phyloP scores from a whole-genome alignment of 208 protist species.

The Leishmania tarentolae region DNA sequence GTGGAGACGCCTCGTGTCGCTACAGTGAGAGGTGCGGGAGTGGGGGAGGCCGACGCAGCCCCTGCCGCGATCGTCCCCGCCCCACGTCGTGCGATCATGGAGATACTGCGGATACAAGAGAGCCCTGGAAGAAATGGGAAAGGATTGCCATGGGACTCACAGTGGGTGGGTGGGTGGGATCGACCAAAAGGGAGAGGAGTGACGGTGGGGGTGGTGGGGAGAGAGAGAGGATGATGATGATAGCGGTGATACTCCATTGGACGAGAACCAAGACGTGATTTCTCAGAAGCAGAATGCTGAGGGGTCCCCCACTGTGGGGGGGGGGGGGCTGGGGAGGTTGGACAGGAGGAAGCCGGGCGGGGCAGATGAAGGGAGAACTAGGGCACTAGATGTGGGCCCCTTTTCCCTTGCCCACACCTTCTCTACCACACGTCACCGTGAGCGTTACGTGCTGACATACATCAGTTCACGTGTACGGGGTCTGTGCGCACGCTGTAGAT shows the following conservation, averaged over 20 bases:
- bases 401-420: not conserved
- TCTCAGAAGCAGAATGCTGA: not conserved
- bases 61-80: not conserved
- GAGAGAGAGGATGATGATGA: not conserved
- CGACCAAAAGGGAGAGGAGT: not conserved
- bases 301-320: not conserved
- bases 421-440: not conserved
- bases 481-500: not conserved
- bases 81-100: conserved; percentile 4
- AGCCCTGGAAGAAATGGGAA: not conserved
- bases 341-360: not conserved
- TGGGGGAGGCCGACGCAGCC: not conserved
- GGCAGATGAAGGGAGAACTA: not conserved
- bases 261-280: not conserved
- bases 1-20: conserved; percentile 39
- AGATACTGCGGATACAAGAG: not conserved
- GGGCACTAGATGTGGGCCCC: not conserved
- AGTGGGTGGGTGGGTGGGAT: no score
- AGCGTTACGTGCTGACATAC: not conserved
- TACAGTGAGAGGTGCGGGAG: not conserved
- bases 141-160: not conserved
- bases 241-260: not conserved
- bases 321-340: no score
- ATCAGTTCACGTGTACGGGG: not conserved
- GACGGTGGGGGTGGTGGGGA: not conserved